Evolutionary conservation across 345 rosid genomes (phyloP).

Genomic region (Pseudoturritis turrita): DNA sequence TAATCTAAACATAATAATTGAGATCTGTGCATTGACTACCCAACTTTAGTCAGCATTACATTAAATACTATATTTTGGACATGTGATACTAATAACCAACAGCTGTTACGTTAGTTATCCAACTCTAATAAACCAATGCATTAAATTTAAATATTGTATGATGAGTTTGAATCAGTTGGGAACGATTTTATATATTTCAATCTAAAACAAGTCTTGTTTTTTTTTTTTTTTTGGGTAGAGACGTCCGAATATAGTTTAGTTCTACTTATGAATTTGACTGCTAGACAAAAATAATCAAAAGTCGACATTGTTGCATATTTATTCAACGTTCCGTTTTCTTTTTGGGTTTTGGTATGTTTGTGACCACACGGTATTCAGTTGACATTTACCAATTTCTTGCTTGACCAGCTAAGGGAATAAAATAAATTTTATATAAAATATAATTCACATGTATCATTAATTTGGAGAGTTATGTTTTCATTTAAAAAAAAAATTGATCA

Average conservation of each 20-base stretch:
- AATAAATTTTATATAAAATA: not conserved
- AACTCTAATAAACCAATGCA: not conserved
- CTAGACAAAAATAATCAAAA: constrained; percentile 2
- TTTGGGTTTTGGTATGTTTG: not conserved
- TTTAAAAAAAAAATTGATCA: no score
- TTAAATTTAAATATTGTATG: not conserved
- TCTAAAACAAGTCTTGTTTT: not conserved
- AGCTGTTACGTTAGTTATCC: not conserved
- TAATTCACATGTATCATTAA: not conserved
- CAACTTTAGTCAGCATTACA: not conserved
- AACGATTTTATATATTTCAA: not conserved
- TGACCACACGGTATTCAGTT: constrained; percentile 15
- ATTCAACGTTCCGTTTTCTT: not conserved
- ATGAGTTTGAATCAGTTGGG: not conserved
- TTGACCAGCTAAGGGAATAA: not conserved
- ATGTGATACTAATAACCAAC: not conserved
- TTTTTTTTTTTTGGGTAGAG: not conserved
- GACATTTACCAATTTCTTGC: constrained; percentile 12
- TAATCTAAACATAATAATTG: not conserved
- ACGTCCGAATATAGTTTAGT: not conserved
- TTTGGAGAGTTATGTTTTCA: not conserved
- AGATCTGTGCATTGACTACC: not conserved
- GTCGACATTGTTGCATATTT: not conserved
- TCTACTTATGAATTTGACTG: not conserved
- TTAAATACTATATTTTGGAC: not conserved